A percentile compares a stretch with the other conserved stretches of the same genome.
Conservation (phyloP, 2,329 filamentous ascomycete genomes). For the Diplocarpon mali region DNA sequence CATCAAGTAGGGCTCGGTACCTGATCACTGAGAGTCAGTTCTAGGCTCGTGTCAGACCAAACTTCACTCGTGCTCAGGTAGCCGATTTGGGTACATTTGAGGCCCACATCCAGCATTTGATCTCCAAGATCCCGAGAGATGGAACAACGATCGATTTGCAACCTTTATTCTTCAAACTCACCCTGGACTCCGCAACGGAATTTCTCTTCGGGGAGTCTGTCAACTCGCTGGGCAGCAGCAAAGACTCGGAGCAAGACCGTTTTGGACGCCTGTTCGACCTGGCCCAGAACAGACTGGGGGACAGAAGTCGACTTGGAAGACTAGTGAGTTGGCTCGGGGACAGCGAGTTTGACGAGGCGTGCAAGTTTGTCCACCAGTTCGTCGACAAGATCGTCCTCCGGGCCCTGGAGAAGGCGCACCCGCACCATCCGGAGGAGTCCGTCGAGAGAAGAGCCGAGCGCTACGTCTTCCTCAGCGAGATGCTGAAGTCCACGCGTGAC, state of each 20-base stretch:
- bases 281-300: conserved; percentile 31
- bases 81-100: conserved; percentile 64
- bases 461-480: conserved; percentile 47
- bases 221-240: conserved; percentile 21
- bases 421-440: conserved; percentile 28
- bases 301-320: conserved; percentile 33
- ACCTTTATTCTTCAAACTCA: conserved; percentile 49
- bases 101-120: conserved; percentile 49
- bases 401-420: conserved; percentile 23
- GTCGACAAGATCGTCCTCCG: conserved; percentile 37
- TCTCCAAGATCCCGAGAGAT: conserved; percentile 47
- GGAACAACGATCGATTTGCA: conserved; percentile 49
- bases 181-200: conserved; percentile 30
- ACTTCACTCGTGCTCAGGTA: conserved; percentile 32
- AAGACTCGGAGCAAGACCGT: conserved; percentile 22
- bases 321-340: conserved; percentile 21
- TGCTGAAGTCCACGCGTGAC: conserved; percentile 38
- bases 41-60: conserved; percentile 10
- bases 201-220: conserved; percentile 50
- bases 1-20: background rate
- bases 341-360: conserved; percentile 19
- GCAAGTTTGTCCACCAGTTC: conserved; percentile 35
- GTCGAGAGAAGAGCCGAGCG: conserved; percentile 28
- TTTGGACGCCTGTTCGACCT: conserved; percentile 41
- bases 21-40: too few relatives aligned